A percentile compares a stretch with the other conserved stretches of the same genome.
These are phyloP conservation scores for Colletotrichum euphorbiae DNA, from an alignment of 2,329 filamentous ascomycete species.

Conservation along the genomic window DNA sequence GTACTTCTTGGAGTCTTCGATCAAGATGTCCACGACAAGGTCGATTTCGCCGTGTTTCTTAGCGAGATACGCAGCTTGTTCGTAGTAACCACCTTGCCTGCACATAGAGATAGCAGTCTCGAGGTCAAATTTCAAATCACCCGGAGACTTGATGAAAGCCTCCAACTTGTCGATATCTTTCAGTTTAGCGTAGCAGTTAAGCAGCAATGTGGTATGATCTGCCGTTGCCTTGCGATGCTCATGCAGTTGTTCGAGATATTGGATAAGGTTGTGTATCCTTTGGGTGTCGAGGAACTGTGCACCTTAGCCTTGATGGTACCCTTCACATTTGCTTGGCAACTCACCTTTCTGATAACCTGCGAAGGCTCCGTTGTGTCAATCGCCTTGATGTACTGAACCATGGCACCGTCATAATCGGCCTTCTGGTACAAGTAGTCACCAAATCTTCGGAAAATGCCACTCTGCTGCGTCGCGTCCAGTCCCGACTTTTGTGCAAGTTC, in stretches of 20 bases:
- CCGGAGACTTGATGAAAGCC: conserved; percentile 94
- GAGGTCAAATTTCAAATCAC: conserved; percentile 94
- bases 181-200: conserved; percentile 98
- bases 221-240: conserved; percentile 93
- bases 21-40: conserved; percentile 92
- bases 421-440: conserved; percentile 96
- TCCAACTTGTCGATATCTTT: conserved; percentile 98
- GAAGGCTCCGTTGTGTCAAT: conserved; percentile 97
- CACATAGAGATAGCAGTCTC: conserved; percentile 99
- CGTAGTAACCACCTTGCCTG: conserved; percentile 94
- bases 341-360: conserved; percentile 91
- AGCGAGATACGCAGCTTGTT: conserved; percentile 95
- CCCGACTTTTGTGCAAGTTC: conserved; percentile 92
- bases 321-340: not conserved
- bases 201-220: conserved; percentile 91
- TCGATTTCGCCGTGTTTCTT: conserved; percentile 95
- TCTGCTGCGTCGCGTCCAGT: conserved; percentile 83
- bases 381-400: conserved; percentile 96
- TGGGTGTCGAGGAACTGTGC: conserved; percentile 91
- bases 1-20: conserved; percentile 95
- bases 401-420: conserved; percentile 96
- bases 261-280: conserved; percentile 95
- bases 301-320: conserved; percentile 44
- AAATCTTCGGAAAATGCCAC: conserved; percentile 91
- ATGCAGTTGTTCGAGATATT: conserved; percentile 95